Percentiles rank a stretch among this genome's conserved stretches.
Evolutionary conservation across 139 green algal genomes (phyloP).

Genomic region (Eudorina sp.): DNA sequence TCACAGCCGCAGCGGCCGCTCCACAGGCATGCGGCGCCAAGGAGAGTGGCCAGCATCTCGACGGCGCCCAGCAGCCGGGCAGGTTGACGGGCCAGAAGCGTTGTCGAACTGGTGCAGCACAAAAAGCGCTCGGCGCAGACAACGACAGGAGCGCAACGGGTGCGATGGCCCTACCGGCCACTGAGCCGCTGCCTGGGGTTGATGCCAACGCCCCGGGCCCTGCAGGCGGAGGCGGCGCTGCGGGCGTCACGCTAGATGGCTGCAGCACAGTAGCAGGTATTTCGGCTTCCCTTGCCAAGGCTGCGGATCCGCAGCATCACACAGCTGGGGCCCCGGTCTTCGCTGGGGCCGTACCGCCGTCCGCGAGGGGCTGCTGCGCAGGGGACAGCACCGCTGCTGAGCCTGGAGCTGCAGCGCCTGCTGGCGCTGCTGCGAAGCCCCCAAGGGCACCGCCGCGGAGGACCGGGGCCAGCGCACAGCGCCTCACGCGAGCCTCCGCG

Average conservation of each 20-base stretch:
- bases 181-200: neutral
- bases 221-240: neutral
- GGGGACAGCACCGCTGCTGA: neutral
- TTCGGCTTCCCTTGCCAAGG: neutral
- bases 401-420: neutral
- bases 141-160: neutral
- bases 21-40: neutral
- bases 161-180: neutral
- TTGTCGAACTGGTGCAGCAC: neutral
- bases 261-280: neutral
- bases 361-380: too few relatives aligned
- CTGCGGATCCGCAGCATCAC: too few relatives aligned
- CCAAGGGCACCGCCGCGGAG: neutral
- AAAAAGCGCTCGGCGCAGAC: neutral
- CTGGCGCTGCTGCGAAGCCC: neutral
- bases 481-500: neutral
- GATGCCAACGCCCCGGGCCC: neutral
- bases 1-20: too few relatives aligned
- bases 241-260: neutral
- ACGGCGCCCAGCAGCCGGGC: neutral
- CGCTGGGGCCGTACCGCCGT: too few relatives aligned
- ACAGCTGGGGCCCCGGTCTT: too few relatives aligned
- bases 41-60: neutral
- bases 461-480: neutral
- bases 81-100: constrained; percentile 20